Conservation (phyloP, 441 rosid species). For the Populus hybrid region DNA sequence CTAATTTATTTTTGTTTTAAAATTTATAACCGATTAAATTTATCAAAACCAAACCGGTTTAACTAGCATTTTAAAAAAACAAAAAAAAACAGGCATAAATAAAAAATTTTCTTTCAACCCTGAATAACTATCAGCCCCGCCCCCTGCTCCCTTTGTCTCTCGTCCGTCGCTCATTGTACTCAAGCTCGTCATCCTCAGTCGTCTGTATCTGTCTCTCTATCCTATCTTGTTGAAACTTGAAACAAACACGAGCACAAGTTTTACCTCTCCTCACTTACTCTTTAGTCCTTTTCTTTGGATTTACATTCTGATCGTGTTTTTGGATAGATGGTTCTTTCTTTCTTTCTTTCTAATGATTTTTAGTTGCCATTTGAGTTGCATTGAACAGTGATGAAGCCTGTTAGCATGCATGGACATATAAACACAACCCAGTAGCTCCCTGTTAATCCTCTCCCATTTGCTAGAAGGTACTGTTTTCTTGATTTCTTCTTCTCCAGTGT, state of each 20-base stretch:
- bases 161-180: no score
- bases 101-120: no score
- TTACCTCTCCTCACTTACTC: background rate
- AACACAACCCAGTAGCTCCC: conserved; percentile 12
- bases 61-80: no score
- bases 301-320: background rate
- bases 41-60: no score
- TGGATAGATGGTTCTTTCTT: background rate
- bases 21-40: no score
- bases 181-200: no score
- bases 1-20: no score
- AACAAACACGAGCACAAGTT: background rate
- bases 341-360: background rate
- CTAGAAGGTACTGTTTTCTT: conserved; percentile 45
- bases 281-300: background rate
- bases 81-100: no score
- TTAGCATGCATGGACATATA: conserved; percentile 14
- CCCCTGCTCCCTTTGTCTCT: no score
- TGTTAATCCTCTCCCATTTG: conserved; percentile 42
- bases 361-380: background rate
- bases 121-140: no score
- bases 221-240: no score
- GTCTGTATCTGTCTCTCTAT: no score
- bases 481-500: background rate
- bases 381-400: conserved; percentile 18